A percentile compares a stretch with the other conserved stretches of the same genome.
Evolutionary conservation across 352 stramenopile species (phyloP).

Genomic region (Phytopythium ostracodes): DNA sequence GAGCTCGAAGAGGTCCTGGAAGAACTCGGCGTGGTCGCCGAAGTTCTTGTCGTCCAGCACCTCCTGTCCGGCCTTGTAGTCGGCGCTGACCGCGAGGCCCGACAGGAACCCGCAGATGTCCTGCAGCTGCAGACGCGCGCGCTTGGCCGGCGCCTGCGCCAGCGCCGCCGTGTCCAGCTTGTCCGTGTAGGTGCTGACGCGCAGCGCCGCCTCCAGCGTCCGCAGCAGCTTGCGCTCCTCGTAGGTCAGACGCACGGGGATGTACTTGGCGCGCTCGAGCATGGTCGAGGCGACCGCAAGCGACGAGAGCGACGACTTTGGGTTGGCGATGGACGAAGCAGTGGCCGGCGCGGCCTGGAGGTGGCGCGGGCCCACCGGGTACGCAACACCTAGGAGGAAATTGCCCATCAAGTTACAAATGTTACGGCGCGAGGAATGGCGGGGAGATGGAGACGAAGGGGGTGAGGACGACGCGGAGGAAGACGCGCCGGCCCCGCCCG

Average conservation of each 20-base stretch:
- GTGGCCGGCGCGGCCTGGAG: conserved; percentile 7
- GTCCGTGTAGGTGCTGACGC: conserved; percentile 93
- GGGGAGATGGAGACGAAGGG: conserved; percentile 13
- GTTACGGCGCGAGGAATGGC: conserved; percentile 49
- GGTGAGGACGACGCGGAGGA: conserved; percentile 4
- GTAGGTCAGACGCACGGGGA: conserved; percentile 94
- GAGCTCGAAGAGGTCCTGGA: conserved; percentile 92
- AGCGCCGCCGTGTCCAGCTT: conserved; percentile 86
- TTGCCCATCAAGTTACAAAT: conserved; percentile 88
- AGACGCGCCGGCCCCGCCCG: conserved; percentile 19
- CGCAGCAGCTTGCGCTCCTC: conserved; percentile 94
- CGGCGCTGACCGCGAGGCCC: conserved; percentile 87
- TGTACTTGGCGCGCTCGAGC: conserved; percentile 93
- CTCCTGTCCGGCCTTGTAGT: conserved; percentile 87
- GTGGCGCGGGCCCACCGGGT: conserved; percentile 19
- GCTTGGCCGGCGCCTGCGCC: conserved; percentile 52
- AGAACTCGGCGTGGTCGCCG: conserved; percentile 82
- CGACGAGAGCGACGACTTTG: conserved; percentile 3
- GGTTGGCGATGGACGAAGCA: conserved; percentile 3
- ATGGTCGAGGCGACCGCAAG: conserved; percentile 33
- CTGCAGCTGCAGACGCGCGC: conserved; percentile 86
- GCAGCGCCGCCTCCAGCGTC: conserved; percentile 92
- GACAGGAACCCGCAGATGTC: conserved; percentile 90
- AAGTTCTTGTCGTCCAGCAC: conserved; percentile 91
- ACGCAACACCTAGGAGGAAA: conserved; percentile 76